phyloP scores from a whole-genome alignment of 2,329 filamentous ascomycete species.

The Aureobasidium uvarum region DNA sequence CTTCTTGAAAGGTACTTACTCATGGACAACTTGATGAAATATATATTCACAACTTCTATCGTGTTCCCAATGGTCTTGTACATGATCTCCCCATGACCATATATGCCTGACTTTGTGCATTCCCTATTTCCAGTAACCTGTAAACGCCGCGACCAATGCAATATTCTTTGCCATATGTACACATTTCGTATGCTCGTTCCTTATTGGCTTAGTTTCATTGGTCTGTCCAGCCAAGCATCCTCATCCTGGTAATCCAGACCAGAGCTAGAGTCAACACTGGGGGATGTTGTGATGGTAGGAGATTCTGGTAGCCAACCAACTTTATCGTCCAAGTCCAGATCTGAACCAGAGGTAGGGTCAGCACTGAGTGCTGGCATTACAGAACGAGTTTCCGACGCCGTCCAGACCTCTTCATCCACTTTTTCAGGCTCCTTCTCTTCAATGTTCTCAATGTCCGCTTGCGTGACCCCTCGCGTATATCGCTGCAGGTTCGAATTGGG shows the following conservation, averaged over 20 bases:
- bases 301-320: background rate
- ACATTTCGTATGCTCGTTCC: background rate
- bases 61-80: background rate
- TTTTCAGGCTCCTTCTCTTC: background rate
- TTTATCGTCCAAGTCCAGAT: background rate
- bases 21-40: background rate
- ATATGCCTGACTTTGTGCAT: background rate
- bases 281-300: background rate
- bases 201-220: background rate
- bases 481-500: background rate
- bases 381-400: background rate
- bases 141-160: slow-evolving; percentile 16
- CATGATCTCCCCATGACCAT: background rate
- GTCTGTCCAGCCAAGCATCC: background rate
- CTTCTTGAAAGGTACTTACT: no score
- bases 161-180: slow-evolving; percentile 1
- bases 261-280: background rate
- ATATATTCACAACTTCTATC: slow-evolving; percentile 3
- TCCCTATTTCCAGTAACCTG: background rate
- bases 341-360: background rate
- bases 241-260: background rate
- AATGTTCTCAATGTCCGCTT: background rate
- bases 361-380: background rate
- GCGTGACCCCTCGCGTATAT: background rate
- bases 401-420: background rate